Evolutionary conservation across 352 stramenopile genomes (phyloP).

Genomic region (Phytophthora lateralis): DNA sequence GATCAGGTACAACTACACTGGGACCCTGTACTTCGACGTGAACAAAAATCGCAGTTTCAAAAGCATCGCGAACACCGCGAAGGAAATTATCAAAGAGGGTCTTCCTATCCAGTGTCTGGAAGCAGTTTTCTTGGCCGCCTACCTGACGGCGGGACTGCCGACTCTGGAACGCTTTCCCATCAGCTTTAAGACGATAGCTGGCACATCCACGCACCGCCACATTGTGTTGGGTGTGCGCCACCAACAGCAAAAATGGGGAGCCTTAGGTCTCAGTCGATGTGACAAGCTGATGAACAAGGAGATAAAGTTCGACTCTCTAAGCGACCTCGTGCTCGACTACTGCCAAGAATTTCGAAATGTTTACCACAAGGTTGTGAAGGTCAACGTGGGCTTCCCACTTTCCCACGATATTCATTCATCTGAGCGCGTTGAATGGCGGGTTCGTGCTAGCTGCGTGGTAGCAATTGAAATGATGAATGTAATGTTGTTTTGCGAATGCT

Average conservation of each 20-base stretch:
- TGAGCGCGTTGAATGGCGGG: conserved; percentile 87
- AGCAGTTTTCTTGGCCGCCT: conserved; percentile 84
- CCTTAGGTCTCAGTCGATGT: conserved; percentile 81
- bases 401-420: conserved; percentile 87
- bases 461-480: background rate
- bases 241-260: conserved; percentile 82
- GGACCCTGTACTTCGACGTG: conserved; percentile 84
- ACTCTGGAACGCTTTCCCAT: conserved; percentile 85
- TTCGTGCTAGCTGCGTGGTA: conserved; percentile 26
- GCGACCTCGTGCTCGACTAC: conserved; percentile 77
- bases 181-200: conserved; percentile 84
- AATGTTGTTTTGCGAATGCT: conserved; percentile 1
- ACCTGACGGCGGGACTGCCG: conserved; percentile 69
- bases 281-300: conserved; percentile 90
- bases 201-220: conserved; percentile 69
- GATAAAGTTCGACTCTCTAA: conserved; percentile 77
- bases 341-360: conserved; percentile 63
- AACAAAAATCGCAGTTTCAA: conserved; percentile 91
- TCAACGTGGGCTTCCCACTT: conserved; percentile 88
- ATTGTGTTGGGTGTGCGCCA: conserved; percentile 81
- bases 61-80: conserved; percentile 84
- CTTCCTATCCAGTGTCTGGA: conserved; percentile 91
- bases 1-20: conserved; percentile 87
- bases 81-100: conserved; percentile 84
- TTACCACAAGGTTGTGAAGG: conserved; percentile 71